A percentile compares a stretch with the other conserved stretches of the same genome.
Evolutionary conservation across 164 flowering plant genomes (phyloP).

Genomic region (Stephania yunnanensis): DNA sequence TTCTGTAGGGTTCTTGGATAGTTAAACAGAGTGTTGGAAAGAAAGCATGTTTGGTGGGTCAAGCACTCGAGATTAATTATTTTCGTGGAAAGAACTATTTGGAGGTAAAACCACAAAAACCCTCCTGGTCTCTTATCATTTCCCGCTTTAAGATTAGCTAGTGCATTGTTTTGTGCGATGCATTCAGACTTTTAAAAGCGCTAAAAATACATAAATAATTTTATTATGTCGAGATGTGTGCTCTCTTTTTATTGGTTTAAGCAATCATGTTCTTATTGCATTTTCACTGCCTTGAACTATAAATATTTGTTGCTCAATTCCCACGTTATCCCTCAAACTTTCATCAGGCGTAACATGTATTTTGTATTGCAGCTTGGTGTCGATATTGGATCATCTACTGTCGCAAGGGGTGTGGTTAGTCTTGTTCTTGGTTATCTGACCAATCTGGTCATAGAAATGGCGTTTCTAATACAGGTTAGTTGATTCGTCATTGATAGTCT

Average conservation of each 20-base stretch:
- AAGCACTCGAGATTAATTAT: constrained; percentile 83
- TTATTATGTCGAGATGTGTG: too few relatives aligned
- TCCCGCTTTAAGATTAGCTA: not conserved
- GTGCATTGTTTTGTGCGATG: not conserved
- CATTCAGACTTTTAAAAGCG: too few relatives aligned
- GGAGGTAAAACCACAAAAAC: constrained; percentile 50
- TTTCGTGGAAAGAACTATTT: constrained; percentile 79
- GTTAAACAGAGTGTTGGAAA: constrained; percentile 96
- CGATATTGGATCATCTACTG: constrained; percentile 86
- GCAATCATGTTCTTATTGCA: not conserved
- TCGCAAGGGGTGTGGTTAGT: constrained; percentile 86
- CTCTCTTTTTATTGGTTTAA: not conserved
- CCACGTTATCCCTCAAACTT: too few relatives aligned
- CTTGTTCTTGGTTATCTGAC: constrained; percentile 90
- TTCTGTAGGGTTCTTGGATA: constrained; percentile 83
- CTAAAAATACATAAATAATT: too few relatives aligned
- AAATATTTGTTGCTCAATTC: not conserved
- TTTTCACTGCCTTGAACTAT: not conserved
- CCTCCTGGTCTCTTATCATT: not conserved
- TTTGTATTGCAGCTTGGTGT: constrained; percentile 55
- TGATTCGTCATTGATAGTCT: not conserved
- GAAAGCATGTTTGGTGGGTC: constrained; percentile 86
- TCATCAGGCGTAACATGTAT: too few relatives aligned
- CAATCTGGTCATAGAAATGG: constrained; percentile 89
- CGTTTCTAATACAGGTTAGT: constrained; percentile 82